Conservation (phyloP, 2,329 filamentous ascomycete species). For the Scopulariopsis brevicaulis region DNA sequence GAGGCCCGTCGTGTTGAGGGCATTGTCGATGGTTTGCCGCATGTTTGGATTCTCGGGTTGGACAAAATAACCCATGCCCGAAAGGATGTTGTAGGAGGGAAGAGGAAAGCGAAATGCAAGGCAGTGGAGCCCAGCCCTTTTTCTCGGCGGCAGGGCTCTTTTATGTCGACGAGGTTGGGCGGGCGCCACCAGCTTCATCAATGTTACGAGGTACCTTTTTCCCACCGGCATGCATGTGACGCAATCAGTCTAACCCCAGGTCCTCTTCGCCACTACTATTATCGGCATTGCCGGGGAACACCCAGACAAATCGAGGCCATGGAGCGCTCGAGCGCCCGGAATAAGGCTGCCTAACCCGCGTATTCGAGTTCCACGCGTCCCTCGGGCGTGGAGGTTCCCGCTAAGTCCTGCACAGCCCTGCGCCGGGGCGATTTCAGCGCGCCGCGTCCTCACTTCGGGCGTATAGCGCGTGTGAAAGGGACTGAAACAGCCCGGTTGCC, state of each 20-base stretch:
- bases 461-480: background rate
- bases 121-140: background rate
- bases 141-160: background rate
- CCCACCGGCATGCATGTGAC: background rate
- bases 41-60: slow-evolving; percentile 1
- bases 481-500: background rate
- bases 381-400: background rate
- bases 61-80: slow-evolving; percentile 2
- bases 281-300: background rate
- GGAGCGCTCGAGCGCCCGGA: background rate
- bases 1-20: slow-evolving; percentile 35
- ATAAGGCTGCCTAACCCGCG: background rate
- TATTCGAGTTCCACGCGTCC: background rate
- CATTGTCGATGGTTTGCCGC: slow-evolving; percentile 27
- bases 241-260: background rate
- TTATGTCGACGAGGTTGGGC: background rate
- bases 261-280: background rate
- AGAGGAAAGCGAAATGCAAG: background rate
- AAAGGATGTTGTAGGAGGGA: background rate
- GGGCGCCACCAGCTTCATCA: background rate
- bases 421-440: background rate
- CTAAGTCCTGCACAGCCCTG: background rate
- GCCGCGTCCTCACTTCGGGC: background rate
- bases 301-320: too few species aligned
- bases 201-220: background rate